Percentiles rank a stretch among this genome's conserved stretches.
These are phyloP conservation scores for Penicillium sp. DNA, from an alignment of 2,329 filamentous ascomycete genomes.

Conservation along the genomic window DNA sequence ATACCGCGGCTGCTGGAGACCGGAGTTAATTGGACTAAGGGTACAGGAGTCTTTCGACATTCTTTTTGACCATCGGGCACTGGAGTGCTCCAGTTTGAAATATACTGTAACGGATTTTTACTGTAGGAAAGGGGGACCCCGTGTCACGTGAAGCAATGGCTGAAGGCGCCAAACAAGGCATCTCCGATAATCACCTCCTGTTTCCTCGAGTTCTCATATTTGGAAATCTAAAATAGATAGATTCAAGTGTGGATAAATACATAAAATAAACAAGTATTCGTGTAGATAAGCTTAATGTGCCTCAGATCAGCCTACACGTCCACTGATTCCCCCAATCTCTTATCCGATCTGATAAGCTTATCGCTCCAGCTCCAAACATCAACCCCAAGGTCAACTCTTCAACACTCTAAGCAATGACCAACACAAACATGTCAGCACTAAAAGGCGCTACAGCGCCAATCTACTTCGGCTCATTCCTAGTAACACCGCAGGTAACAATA, in stretches of 20 bases:
- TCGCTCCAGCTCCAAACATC: conserved; percentile 29
- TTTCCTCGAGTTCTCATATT: too few species aligned
- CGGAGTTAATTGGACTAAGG: too few species aligned
- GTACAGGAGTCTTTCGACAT: too few species aligned
- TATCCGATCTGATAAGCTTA: conserved; percentile 3
- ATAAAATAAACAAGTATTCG: not conserved
- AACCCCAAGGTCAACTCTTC: not conserved
- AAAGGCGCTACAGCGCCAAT: conserved; percentile 45
- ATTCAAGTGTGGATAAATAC: not conserved
- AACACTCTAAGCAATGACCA: not conserved
- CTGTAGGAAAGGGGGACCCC: too few species aligned
- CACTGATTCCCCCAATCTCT: conserved; percentile 29
- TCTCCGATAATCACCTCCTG: too few species aligned
- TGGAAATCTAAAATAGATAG: not conserved
- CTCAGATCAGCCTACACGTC: not conserved
- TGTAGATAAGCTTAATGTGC: not conserved
- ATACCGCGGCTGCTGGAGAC: too few species aligned
- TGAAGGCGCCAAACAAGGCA: too few species aligned
- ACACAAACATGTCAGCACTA: conserved; percentile 25
- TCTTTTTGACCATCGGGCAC: too few species aligned
- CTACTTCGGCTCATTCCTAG: conserved; percentile 74
- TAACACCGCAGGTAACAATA: conserved; percentile 66
- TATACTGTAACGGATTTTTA: too few species aligned
- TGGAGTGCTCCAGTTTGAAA: too few species aligned
- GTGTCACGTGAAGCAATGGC: too few species aligned